Percentiles rank a stretch among this genome's conserved stretches.
Conservation (phyloP, 179 eudicot genomes). For the Carnegiea gigantea region DNA sequence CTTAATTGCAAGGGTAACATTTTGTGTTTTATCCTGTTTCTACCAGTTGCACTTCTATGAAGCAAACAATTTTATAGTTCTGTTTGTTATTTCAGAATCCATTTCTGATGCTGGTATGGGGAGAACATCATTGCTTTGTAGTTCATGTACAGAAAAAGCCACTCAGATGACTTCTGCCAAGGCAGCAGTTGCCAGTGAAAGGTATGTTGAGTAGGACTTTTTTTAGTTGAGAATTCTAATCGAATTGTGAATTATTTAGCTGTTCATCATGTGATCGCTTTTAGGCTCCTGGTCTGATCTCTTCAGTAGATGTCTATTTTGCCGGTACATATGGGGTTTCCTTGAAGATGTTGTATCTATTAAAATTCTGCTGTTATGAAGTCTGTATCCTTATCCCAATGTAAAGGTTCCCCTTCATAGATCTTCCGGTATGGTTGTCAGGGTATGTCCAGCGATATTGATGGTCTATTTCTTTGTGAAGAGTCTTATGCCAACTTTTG, state of each 20-base stretch:
- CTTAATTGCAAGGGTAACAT: constrained; percentile 60
- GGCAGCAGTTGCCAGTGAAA: constrained; percentile 25
- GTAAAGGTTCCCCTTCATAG: not conserved
- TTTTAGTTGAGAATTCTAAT: not conserved
- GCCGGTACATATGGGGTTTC: not conserved
- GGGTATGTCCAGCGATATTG: not conserved
- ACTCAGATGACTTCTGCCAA: constrained; percentile 33
- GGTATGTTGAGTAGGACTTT: constrained; percentile 43
- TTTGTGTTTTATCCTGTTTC: not conserved
- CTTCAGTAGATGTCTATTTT: not conserved
- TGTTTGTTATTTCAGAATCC: constrained; percentile 33
- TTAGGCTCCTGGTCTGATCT: not conserved
- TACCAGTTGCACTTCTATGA: not conserved
- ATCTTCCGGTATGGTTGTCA: not conserved
- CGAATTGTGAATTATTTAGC: not conserved
- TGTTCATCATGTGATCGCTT: not conserved
- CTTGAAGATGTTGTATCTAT: not conserved
- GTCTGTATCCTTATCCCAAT: not conserved
- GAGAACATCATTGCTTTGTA: constrained; percentile 39
- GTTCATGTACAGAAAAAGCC: constrained; percentile 40
- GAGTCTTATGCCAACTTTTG: not conserved
- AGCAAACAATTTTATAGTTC: constrained; percentile 5
- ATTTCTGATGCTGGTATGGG: constrained; percentile 45
- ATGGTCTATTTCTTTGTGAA: not conserved
- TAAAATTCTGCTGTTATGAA: not conserved